Evolutionary conservation across 805 yeast genomes (phyloP).

Genomic region (Metschnikowia amazonensis): DNA sequence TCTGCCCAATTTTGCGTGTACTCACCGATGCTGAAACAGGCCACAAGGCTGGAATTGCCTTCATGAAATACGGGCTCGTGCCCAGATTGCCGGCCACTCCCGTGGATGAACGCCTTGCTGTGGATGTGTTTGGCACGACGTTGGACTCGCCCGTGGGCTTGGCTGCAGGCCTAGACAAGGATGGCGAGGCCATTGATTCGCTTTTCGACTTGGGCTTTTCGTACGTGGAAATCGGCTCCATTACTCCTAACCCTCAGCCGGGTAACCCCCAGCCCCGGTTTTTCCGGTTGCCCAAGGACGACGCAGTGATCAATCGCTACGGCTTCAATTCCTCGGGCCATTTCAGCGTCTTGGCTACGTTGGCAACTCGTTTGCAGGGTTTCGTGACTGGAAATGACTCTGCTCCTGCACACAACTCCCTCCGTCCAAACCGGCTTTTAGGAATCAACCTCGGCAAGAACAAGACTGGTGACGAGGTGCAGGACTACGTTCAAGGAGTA

Average conservation of each 20-base stretch:
- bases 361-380: slow-evolving; percentile 53
- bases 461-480: slow-evolving; percentile 84
- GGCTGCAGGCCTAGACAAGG: slow-evolving; percentile 95
- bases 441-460: slow-evolving; percentile 91
- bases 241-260: slow-evolving; percentile 89
- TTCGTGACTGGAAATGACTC: slow-evolving; percentile 36
- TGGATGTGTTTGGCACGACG: slow-evolving; percentile 60
- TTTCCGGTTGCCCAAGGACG: slow-evolving; percentile 79
- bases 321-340: slow-evolving; percentile 95
- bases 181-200: slow-evolving; percentile 86
- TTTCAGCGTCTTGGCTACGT: slow-evolving; percentile 61
- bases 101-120: slow-evolving; percentile 53
- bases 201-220: slow-evolving; percentile 77
- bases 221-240: slow-evolving; percentile 88
- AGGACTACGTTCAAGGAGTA: slow-evolving; percentile 84
- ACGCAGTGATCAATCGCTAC: slow-evolving; percentile 89
- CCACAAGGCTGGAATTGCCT: slow-evolving; percentile 68
- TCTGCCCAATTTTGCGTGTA: slow-evolving; percentile 71
- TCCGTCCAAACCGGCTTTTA: slow-evolving; percentile 60
- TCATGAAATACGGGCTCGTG: slow-evolving; percentile 62
- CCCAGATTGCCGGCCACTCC: slow-evolving; percentile 47
- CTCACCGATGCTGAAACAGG: slow-evolving; percentile 82
- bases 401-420: slow-evolving; percentile 36
- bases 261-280: slow-evolving; percentile 94
- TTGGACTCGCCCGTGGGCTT: slow-evolving; percentile 80